Percentiles rank a stretch among this genome's conserved stretches.
These are phyloP conservation scores for Vitis rupestris DNA, from an alignment of 164 flowering plant genomes.

Conservation along the genomic window DNA sequence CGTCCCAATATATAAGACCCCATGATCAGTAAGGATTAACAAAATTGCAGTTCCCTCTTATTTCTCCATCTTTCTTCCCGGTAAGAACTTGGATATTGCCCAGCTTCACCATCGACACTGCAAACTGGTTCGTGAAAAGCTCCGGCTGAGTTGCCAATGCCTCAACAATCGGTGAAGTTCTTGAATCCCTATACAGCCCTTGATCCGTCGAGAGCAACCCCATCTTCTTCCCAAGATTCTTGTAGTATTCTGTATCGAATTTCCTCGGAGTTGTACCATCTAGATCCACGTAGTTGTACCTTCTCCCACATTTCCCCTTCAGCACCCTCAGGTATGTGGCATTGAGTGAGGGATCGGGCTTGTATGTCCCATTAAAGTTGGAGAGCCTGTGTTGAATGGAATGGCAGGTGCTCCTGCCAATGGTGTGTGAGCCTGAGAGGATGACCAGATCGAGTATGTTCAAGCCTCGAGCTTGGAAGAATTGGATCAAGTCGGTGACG, in stretches of 20 bases:
- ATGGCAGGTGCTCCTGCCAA: slow-evolving; percentile 65
- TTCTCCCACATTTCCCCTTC: slow-evolving; percentile 68
- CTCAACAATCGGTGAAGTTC: slow-evolving; percentile 45
- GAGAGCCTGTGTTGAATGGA: slow-evolving; percentile 49
- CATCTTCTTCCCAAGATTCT: slow-evolving; percentile 54
- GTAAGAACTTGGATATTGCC: slow-evolving; percentile 54
- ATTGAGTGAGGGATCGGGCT: slow-evolving; percentile 49
- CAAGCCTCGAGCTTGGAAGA: slow-evolving; percentile 56
- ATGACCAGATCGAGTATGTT: slow-evolving; percentile 57
- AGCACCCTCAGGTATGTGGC: slow-evolving; percentile 46
- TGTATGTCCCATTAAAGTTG: slow-evolving; percentile 44
- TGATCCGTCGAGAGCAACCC: slow-evolving; percentile 68
- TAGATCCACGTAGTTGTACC: slow-evolving; percentile 50
- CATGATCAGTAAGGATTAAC: slow-evolving; percentile 23
- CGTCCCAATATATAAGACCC: too few species aligned
- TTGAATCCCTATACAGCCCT: slow-evolving; percentile 42
- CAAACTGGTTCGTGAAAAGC: slow-evolving; percentile 54
- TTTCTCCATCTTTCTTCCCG: slow-evolving; percentile 53
- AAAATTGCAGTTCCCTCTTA: slow-evolving; percentile 53
- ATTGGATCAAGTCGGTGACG: slow-evolving; percentile 47
- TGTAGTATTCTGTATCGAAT: slow-evolving; percentile 58
- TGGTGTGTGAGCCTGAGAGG: slow-evolving; percentile 89
- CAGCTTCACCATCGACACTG: slow-evolving; percentile 71
- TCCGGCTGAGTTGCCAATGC: slow-evolving; percentile 38
- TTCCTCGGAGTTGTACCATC: slow-evolving; percentile 57